Base-by-base conservation (phyloP, 2,329 filamentous ascomycete genomes). In the Malbranchea zuffiana region DNA sequence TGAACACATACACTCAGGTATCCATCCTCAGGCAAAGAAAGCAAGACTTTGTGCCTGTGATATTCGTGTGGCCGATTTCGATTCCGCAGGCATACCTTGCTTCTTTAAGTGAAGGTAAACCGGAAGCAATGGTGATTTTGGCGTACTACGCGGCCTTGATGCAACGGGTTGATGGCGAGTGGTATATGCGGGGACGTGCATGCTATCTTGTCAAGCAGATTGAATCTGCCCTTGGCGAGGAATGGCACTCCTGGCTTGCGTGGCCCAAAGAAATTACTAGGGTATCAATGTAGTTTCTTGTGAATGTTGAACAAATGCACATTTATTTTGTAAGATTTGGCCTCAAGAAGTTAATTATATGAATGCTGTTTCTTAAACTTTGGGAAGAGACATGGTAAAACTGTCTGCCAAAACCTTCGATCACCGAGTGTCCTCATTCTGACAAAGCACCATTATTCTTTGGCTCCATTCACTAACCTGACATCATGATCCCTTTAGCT, bases 21-120 rank as follows among this genome's bases (percentile, higher is more conserved):
- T 51, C 47, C 6, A 41, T 54, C 17, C 40, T 51, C 3, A 45
- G 32, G 25, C 42, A 46, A 7, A 43, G 49, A 5, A 43, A 46
- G 21, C 44, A 53, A 20, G 47, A 46, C n/a, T 49, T 47, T 28
- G 46, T 55, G 11, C 46, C 53, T 12, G 45, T 49, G 5, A 47
- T 48, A n/a, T 54, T 52, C 25, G 50, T 54, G 7, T 55, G 52
- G 52, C 50, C 51, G 2, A 45, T 51, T 30, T 46, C 48, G 20
- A 45, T 55, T 6, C 46, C 50, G 21, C 50, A 52, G 17, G 40
- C 40, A 17, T 54, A 50, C 35, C 44, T 54, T 17, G 47, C 48
- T 17, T 41, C 53, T n/a, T 33, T 54, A 23, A 40, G 48, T 24
- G 51, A 54, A 34, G 46, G 47, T 28, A 44, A 49, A 36, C 50